Percentiles rank a stretch among this genome's conserved stretches.
phyloP scores from a whole-genome alignment of 805 yeast genomes.

The Wickerhamiella brachini region DNA sequence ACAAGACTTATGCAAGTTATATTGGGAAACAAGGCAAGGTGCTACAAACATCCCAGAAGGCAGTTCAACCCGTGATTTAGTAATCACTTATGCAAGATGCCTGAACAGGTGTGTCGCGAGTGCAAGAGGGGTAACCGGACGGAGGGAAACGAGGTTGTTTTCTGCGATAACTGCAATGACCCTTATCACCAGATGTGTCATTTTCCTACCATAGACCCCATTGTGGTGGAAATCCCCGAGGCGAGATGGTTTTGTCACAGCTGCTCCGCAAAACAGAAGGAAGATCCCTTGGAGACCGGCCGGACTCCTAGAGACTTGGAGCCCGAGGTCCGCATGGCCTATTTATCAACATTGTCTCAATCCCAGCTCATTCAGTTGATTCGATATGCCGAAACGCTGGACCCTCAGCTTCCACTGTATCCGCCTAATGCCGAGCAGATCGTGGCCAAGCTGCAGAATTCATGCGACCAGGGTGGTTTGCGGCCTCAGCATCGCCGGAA shows the following conservation, averaged over 20 bases:
- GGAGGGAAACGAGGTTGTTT: conserved; percentile 25
- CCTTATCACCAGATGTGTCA: conserved; percentile 31
- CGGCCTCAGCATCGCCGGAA: conserved; percentile 1
- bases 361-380: conserved; percentile 29
- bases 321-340: conserved; percentile 25
- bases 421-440: conserved; percentile 25
- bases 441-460: conserved; percentile 24
- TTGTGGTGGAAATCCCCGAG: conserved; percentile 28
- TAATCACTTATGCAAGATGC: not conserved
- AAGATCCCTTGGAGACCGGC: conserved; percentile 27
- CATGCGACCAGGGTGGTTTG: conserved; percentile 17
- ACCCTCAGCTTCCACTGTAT: conserved; percentile 27
- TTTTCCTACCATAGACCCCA: conserved; percentile 27
- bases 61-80: too few species aligned
- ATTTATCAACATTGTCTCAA: conserved; percentile 25
- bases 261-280: conserved; percentile 25
- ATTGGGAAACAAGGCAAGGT: not conserved
- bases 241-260: conserved; percentile 29
- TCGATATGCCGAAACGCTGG: conserved; percentile 25
- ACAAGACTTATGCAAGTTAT: not conserved
- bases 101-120: conserved; percentile 25
- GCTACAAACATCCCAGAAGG: too few species aligned
- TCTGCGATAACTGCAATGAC: conserved; percentile 29
- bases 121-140: conserved; percentile 28
- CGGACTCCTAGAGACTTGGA: conserved; percentile 23